Percentiles rank a stretch among this genome's conserved stretches.
Conservation (phyloP, 1,284 basidiomycete genomes). For the Irpex lacteus region DNA sequence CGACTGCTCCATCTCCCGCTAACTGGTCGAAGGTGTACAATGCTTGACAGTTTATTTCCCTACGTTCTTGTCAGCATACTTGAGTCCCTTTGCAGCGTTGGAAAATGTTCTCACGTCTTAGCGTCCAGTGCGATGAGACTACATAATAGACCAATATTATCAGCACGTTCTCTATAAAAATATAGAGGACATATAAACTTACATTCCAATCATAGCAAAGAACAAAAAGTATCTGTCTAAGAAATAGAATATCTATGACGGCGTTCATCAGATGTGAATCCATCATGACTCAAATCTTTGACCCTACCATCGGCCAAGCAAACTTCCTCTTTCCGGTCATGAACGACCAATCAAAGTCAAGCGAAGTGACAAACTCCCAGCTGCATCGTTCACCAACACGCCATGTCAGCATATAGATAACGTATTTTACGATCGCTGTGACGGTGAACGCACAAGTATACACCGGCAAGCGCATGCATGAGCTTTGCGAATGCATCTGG, state of each 20-base stretch:
- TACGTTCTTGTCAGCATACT: conserved; percentile 21
- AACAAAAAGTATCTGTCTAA: conserved; percentile 67
- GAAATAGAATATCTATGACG: conserved; percentile 66
- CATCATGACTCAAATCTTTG: not conserved
- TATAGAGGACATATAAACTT: conserved; percentile 8
- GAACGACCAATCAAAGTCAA: conserved; percentile 69
- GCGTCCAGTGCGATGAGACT: conserved; percentile 53
- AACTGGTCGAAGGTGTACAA: conserved; percentile 28
- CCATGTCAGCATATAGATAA: not conserved
- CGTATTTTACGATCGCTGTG: not conserved
- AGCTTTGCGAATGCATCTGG: too few species aligned
- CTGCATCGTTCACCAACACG: conserved; percentile 14
- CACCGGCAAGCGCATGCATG: conserved; percentile 29
- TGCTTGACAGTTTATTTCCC: conserved; percentile 62
- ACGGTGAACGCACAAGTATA: conserved; percentile 55
- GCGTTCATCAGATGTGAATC: not conserved
- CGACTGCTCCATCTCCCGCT: conserved; percentile 68
- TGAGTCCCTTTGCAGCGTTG: not conserved
- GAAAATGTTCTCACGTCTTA: conserved; percentile 35
- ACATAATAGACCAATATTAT: conserved; percentile 27
- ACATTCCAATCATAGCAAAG: conserved; percentile 70
- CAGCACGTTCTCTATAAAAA: not conserved
- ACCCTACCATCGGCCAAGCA: conserved; percentile 35
- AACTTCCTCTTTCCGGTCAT: conserved; percentile 59
- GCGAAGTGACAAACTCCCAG: conserved; percentile 53